Conservation (phyloP, 495 filamentous ascomycete species). For the Podospora pseudoanserina region DNA sequence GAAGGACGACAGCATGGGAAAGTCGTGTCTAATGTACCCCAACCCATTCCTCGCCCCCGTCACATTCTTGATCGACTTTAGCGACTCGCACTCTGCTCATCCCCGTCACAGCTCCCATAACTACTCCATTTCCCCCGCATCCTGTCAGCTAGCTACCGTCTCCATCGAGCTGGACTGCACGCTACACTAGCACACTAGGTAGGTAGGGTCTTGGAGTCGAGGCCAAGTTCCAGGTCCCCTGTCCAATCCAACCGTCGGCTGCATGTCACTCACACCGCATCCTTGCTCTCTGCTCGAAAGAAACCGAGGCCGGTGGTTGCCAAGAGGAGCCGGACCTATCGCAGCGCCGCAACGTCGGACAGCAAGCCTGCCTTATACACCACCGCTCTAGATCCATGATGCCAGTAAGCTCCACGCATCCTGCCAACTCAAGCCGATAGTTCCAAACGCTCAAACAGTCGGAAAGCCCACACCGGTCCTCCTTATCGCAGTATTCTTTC, state of each 20-base stretch:
- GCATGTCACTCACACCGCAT: slow-evolving; percentile 1
- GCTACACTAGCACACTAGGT: not conserved
- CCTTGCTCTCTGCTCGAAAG: slow-evolving; percentile 1
- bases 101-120: not conserved
- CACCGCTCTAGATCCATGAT: not conserved
- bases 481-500: not conserved
- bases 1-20: slow-evolving; percentile 1
- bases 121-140: slow-evolving; percentile 1
- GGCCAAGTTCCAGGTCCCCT: not conserved
- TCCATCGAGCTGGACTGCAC: not conserved
- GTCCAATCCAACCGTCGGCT: not conserved
- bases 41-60: slow-evolving; percentile 3
- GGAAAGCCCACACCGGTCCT: not conserved
- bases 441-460: not conserved
- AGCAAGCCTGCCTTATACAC: not conserved
- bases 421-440: not conserved
- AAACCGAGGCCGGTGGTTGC: slow-evolving; percentile 3
- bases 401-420: not conserved
- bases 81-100: not conserved
- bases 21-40: not conserved
- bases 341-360: not conserved
- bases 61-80: not conserved
- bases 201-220: not conserved
- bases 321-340: slow-evolving; percentile 5
- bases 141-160: slow-evolving; percentile 2